Base-by-base conservation (phyloP, 108 stramenopile species). In the Nitzschia inconspicua region DNA sequence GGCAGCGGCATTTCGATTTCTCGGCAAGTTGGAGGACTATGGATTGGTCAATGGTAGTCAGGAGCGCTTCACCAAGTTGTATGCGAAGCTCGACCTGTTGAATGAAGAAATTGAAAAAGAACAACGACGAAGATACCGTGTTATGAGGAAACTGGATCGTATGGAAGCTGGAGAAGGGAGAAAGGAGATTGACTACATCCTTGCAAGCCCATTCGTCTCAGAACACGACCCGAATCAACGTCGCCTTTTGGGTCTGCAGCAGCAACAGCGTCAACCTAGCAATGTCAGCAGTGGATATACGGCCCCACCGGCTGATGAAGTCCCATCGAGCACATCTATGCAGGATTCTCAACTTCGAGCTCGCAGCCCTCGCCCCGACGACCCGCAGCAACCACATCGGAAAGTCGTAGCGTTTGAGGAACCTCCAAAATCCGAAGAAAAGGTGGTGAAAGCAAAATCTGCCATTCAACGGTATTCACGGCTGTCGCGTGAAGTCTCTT, bases 141-240 rank as follows among this genome's bases (percentile, higher is more conserved):
- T 94, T 32, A 91, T 94, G 89, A 78, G 78, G 60, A 74, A 73
- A 40, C 57, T 94, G 75, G 89, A 94, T 74, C 77, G 62, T 47
- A 88, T 94, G 85, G 75, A 82, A 42, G 76, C 87, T 1, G 85
- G 72, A 20, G 88, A 89, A 60, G 91, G 88, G 0, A 36, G 76
- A 11, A 69, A 80, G 14, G 91, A 92, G 57, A 92, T 92, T 70
- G 91, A 89, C 54, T 92, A 92, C 64, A 83, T 88, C 30, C 63
- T 92, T 39, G 87, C 87, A 8, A 75, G 78, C 24, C 77, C 91
- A 7, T 87, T 85, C 64, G 78, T 77, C 9, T 44, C 35, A 3
- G 66, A 68, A 13, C 58, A 73, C 22, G 78, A 74, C 58, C 66
- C 72, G 1, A 60, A 63, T 47, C 72, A 73, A 26, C 66, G 72